phyloP scores from a whole-genome alignment of 768 basidiomycete species.

The Chlorophyllum brunneum region DNA sequence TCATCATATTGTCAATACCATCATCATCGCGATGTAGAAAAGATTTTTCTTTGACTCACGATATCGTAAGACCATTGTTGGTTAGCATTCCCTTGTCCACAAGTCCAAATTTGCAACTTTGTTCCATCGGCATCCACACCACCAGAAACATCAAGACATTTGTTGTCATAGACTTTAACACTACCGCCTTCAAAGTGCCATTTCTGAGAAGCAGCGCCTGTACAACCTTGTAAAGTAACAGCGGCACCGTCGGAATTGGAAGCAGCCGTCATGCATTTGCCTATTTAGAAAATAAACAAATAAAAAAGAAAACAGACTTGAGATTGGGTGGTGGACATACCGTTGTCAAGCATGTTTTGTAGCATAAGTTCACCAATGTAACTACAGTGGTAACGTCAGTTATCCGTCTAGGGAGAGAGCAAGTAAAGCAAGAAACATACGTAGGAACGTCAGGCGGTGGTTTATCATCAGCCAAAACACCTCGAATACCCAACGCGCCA shows the following conservation, averaged over 20 bases:
- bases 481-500: conserved; percentile 2
- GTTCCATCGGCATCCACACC: conserved; percentile 40
- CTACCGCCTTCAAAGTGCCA: conserved; percentile 43
- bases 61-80: conserved; percentile 47
- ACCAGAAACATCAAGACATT: conserved; percentile 45
- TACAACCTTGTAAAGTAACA: conserved; percentile 46
- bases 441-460: conserved; percentile 1
- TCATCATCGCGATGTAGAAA: too few relatives aligned
- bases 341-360: conserved; percentile 38
- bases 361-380: conserved; percentile 40
- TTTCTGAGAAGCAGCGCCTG: conserved; percentile 38
- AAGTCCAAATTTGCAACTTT: conserved; percentile 52
- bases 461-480: conserved; percentile 1
- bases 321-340: conserved; percentile 20
- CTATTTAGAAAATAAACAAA: conserved; percentile 21
- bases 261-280: conserved; percentile 48
- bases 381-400: conserved; percentile 18
- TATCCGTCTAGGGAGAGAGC: background rate
- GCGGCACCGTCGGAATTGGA: conserved; percentile 45
- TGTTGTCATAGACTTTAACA: conserved; percentile 41
- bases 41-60: too few relatives aligned
- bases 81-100: conserved; percentile 34
- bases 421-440: background rate
- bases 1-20: background rate
- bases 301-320: conserved; percentile 6